Evolutionary conservation across 2,329 filamentous ascomycete genomes (phyloP).

Genomic region (Epichloe typhina): DNA sequence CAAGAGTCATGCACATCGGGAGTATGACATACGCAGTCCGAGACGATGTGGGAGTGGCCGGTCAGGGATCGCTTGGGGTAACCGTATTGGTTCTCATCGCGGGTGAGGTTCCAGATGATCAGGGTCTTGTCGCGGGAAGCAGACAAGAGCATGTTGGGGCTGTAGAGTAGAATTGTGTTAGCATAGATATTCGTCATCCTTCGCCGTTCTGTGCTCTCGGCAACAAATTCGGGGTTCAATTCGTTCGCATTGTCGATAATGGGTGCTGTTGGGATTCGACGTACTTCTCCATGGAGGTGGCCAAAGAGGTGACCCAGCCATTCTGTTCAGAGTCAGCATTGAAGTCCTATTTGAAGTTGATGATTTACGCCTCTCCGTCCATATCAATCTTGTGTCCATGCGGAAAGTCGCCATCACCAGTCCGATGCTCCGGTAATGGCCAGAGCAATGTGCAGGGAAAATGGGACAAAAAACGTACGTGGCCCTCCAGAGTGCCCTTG

Average conservation of each 20-base stretch:
- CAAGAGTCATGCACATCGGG: not conserved
- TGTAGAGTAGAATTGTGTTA: conserved; percentile 19
- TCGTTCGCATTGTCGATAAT: conserved; percentile 2
- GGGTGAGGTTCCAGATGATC: conserved; percentile 99
- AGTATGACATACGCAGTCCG: conserved; percentile 80
- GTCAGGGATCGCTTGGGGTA: conserved; percentile 98
- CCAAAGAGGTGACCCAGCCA: conserved; percentile 98
- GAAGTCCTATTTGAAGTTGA: not conserved
- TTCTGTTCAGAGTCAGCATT: conserved; percentile 36
- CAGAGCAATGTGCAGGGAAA: conserved; percentile 6
- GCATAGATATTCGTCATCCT: not conserved
- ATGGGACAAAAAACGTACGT: conserved; percentile 44
- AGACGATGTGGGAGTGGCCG: conserved; percentile 99
- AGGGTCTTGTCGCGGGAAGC: conserved; percentile 95
- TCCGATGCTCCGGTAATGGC: conserved; percentile 5
- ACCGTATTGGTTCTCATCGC: conserved; percentile 94
- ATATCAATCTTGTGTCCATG: not conserved
- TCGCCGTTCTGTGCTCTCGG: not conserved
- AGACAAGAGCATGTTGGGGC: conserved; percentile 99
- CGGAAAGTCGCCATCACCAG: not conserved
- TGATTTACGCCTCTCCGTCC: not conserved
- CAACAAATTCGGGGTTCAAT: not conserved
- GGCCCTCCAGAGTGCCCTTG: conserved; percentile 95
- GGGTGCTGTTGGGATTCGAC: conserved; percentile 17
- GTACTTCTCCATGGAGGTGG: conserved; percentile 98